phyloP scores from a whole-genome alignment of 2,329 filamentous ascomycete species.

The Byssoonygena ceratinophila region DNA sequence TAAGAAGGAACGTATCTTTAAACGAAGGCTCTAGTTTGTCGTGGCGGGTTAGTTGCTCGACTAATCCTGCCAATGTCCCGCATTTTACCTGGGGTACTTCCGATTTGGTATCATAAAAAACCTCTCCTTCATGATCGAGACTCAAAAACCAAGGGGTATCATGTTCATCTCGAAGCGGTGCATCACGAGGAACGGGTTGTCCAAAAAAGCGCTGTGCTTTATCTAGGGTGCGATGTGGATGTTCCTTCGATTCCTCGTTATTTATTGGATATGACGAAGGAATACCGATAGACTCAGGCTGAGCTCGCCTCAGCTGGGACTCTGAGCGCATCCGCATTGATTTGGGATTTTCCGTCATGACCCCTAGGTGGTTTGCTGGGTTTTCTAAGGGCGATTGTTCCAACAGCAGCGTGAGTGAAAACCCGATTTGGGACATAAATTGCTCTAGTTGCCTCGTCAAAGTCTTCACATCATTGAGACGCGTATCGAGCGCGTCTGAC shows the following conservation, averaged over 20 bases:
- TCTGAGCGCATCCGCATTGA: constrained; percentile 22
- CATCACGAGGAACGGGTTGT: constrained; percentile 35
- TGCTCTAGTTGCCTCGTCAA: constrained; percentile 73
- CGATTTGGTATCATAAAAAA: constrained; percentile 79
- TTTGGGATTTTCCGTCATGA: constrained; percentile 27
- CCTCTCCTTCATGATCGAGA: constrained; percentile 77
- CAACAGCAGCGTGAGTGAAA: constrained; percentile 74
- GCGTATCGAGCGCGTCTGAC: constrained; percentile 77
- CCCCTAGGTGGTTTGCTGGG: constrained; percentile 31
- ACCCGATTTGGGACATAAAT: constrained; percentile 76
- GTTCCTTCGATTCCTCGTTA: constrained; percentile 25
- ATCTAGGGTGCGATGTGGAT: constrained; percentile 37
- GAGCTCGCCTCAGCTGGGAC: constrained; percentile 27
- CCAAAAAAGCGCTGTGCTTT: constrained; percentile 41
- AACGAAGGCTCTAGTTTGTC: constrained; percentile 92
- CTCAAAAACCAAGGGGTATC: constrained; percentile 62
- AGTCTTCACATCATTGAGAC: constrained; percentile 66
- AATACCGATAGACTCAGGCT: constrained; percentile 35
- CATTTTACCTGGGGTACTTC: constrained; percentile 69
- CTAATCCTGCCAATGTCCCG: constrained; percentile 75
- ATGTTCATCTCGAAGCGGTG: constrained; percentile 17
- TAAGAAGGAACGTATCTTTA: constrained; percentile 95
- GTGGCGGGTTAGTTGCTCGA: constrained; percentile 90
- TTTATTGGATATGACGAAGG: constrained; percentile 34
- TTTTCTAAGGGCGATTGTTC: constrained; percentile 58